These are phyloP conservation scores for Heliamphora exappendiculata DNA, from an alignment of 148 eudicot genomes.

Conservation along the genomic window DNA sequence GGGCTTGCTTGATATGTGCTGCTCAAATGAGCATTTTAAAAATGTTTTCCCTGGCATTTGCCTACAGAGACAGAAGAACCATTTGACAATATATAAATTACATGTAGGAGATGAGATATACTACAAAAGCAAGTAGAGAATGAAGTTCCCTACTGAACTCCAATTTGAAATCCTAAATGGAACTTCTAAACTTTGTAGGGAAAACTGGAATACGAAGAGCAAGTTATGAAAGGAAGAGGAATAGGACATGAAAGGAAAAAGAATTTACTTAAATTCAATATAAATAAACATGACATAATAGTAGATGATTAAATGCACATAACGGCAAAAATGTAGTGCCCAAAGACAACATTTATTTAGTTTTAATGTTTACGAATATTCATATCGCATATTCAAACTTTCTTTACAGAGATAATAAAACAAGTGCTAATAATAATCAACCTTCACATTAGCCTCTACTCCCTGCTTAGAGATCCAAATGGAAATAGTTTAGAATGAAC, in stretches of 20 bases:
- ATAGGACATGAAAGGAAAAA: background rate
- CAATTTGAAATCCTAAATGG: background rate
- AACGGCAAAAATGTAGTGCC: background rate
- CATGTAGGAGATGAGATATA: background rate
- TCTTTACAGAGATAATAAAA: background rate
- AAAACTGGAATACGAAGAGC: background rate
- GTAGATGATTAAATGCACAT: background rate
- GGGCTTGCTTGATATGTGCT: slow-evolving; percentile 24
- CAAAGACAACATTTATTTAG: background rate
- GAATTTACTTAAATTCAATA: background rate
- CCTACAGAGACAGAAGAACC: slow-evolving; percentile 26
- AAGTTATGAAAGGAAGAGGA: background rate
- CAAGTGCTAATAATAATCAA: background rate
- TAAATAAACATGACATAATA: background rate
- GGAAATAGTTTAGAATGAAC: background rate
- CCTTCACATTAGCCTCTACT: background rate
- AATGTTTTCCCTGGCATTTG: slow-evolving; percentile 20
- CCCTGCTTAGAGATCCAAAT: slow-evolving; percentile 5
- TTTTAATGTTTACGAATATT: background rate
- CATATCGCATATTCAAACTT: background rate
- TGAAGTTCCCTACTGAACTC: background rate
- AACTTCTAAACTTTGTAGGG: background rate
- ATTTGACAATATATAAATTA: background rate
- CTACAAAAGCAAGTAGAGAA: background rate
- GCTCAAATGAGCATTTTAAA: slow-evolving; percentile 40